Evolutionary conservation across 2,329 filamentous ascomycete species (phyloP).

Genomic region (Exophiala alcalophila): DNA sequence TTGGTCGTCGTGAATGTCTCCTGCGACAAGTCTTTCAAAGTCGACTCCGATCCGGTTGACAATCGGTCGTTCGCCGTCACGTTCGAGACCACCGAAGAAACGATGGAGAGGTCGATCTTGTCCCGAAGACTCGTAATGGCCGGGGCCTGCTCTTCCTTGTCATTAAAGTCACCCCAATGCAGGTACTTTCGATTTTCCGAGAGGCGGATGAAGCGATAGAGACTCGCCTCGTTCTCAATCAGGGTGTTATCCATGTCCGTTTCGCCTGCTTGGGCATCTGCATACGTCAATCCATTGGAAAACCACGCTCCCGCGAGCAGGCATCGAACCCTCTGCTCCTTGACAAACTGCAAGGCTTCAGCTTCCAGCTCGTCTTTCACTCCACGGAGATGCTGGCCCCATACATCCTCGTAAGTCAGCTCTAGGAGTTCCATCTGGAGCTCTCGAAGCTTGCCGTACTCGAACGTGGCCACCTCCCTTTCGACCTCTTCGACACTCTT

Average conservation of each 20-base stretch:
- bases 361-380: slow-evolving; percentile 88
- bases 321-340: slow-evolving; percentile 91
- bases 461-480: slow-evolving; percentile 81
- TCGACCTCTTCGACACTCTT: slow-evolving; percentile 85
- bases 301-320: slow-evolving; percentile 91
- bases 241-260: slow-evolving; percentile 39
- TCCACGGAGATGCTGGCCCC: slow-evolving; percentile 84
- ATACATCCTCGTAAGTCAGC: slow-evolving; percentile 87
- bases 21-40: slow-evolving; percentile 26
- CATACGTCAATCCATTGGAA: slow-evolving; percentile 51
- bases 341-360: slow-evolving; percentile 92
- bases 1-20: slow-evolving; percentile 63
- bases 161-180: slow-evolving; percentile 82
- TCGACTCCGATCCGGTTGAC: slow-evolving; percentile 22
- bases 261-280: slow-evolving; percentile 38
- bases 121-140: slow-evolving; percentile 18
- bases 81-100: slow-evolving; percentile 93
- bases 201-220: slow-evolving; percentile 80
- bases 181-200: slow-evolving; percentile 88
- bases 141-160: slow-evolving; percentile 63
- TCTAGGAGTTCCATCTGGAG: slow-evolving; percentile 92
- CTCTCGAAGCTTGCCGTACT: slow-evolving; percentile 72
- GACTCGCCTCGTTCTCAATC: slow-evolving; percentile 45
- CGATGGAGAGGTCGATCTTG: slow-evolving; percentile 73
- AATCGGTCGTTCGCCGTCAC: slow-evolving; percentile 59